These are phyloP conservation scores for Smittium culicis DNA, from an alignment of 371 early-diverging fungal genomes.

Conservation along the genomic window DNA sequence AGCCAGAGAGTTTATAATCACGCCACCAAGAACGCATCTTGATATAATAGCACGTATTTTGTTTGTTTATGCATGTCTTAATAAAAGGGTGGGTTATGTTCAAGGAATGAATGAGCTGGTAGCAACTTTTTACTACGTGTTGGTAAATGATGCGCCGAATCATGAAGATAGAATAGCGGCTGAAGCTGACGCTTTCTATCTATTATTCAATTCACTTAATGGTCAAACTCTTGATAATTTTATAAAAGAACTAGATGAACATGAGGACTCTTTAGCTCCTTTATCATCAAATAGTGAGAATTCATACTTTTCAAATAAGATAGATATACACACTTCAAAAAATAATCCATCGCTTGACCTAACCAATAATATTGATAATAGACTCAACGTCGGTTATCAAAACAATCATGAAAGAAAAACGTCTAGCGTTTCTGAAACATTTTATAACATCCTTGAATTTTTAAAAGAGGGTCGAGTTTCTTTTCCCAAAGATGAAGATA, in stretches of 20 bases:
- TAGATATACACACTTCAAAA: slow-evolving; percentile 23
- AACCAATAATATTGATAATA: neutral
- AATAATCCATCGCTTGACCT: neutral
- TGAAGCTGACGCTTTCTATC: slow-evolving; percentile 75
- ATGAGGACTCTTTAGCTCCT: neutral
- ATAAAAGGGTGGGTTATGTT: slow-evolving; percentile 74
- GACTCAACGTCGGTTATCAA: neutral
- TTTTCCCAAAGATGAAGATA: neutral
- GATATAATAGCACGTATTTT: slow-evolving; percentile 69
- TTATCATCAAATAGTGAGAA: neutral
- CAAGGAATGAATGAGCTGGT: slow-evolving; percentile 85
- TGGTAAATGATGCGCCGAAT: slow-evolving; percentile 43
- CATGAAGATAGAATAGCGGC: slow-evolving; percentile 48
- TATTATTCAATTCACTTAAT: slow-evolving; percentile 56
- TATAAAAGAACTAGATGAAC: slow-evolving; percentile 41
- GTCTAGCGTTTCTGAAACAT: neutral
- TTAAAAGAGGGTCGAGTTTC: neutral
- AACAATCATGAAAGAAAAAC: neutral
- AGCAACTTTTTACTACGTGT: slow-evolving; percentile 69
- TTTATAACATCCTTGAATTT: neutral
- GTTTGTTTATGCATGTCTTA: slow-evolving; percentile 69
- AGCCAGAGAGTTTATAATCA: slow-evolving; percentile 12
- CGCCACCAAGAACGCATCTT: slow-evolving; percentile 57
- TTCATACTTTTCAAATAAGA: slow-evolving; percentile 40
- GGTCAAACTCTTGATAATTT: slow-evolving; percentile 62